A percentile compares a stretch with the other conserved stretches of the same genome.
Evolutionary conservation across 495 filamentous ascomycete genomes (phyloP).

Genomic region (Aspergillus taichungensis): DNA sequence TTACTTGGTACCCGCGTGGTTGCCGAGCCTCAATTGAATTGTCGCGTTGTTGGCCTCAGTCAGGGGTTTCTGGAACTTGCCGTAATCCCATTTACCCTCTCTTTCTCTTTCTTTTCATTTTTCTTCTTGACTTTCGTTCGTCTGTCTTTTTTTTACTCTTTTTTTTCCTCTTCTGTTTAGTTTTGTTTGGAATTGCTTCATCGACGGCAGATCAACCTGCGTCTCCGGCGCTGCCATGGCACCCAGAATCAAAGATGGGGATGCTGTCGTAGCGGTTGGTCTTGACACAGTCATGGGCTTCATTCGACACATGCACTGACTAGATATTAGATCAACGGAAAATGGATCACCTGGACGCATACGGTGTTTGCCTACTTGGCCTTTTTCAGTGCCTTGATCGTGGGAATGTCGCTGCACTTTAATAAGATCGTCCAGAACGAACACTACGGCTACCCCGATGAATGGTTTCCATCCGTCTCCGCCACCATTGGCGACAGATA

Average conservation of each 20-base stretch:
- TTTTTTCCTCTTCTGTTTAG: conserved; percentile 12
- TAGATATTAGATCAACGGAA: conserved; percentile 59
- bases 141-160: conserved; percentile 15
- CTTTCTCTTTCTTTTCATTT: conserved; percentile 19
- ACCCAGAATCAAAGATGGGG: conserved; percentile 83
- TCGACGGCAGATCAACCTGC: conserved; percentile 8
- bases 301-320: conserved; percentile 1
- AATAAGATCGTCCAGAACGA: conserved; percentile 97
- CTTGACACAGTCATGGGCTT: conserved; percentile 10
- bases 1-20: conserved; percentile 8
- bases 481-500: conserved; percentile 98
- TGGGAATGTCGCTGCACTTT: conserved; percentile 82
- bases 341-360: conserved; percentile 87
- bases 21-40: conserved; percentile 14
- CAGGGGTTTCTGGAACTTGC: conserved; percentile 26
- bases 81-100: conserved; percentile 12
- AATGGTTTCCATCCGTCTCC: conserved; percentile 99
- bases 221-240: conserved; percentile 48
- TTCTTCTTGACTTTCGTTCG: conserved; percentile 32
- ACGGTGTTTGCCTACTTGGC: conserved; percentile 79
- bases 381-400: conserved; percentile 81
- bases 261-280: conserved; percentile 64
- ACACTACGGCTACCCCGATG: conserved; percentile 90
- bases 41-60: conserved; percentile 18
- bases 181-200: conserved; percentile 9